Conservation (phyloP, 345 rosid species). For the Camelina laxa region DNA sequence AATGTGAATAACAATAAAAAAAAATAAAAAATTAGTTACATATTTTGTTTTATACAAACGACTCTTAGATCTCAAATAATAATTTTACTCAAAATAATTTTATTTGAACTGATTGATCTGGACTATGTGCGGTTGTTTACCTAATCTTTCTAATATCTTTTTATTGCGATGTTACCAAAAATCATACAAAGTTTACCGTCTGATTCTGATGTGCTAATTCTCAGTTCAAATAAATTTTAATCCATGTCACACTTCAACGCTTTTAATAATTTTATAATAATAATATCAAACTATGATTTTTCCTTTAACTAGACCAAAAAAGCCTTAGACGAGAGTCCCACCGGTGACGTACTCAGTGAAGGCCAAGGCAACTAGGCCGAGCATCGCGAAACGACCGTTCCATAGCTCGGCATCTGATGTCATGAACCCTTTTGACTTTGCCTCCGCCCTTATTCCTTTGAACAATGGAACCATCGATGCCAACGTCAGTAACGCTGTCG, state of each 20-base stretch:
- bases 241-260: neutral
- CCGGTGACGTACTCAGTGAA: constrained; percentile 72
- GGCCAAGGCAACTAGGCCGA: constrained; percentile 77
- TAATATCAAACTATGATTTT: neutral
- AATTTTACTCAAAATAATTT: too few species aligned
- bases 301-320: neutral
- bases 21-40: too few species aligned
- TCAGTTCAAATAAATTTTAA: neutral
- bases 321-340: constrained; percentile 50
- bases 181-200: too few species aligned
- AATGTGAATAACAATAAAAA: too few species aligned
- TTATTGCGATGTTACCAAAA: too few species aligned
- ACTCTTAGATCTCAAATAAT: too few species aligned
- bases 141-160: too few species aligned
- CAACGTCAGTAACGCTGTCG: constrained; percentile 53
- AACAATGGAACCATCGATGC: constrained; percentile 71
- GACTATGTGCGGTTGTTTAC: too few species aligned
- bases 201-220: too few species aligned
- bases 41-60: too few species aligned
- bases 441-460: constrained; percentile 60
- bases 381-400: constrained; percentile 87
- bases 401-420: constrained; percentile 79
- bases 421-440: constrained; percentile 61
- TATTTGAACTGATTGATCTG: too few species aligned
- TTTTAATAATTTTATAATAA: neutral